Evolutionary conservation across 2,329 filamentous ascomycete genomes (phyloP), one percentile per base, ranked within the genome.

Genomic region (Calonectria pseudoreteaudii): DNA sequence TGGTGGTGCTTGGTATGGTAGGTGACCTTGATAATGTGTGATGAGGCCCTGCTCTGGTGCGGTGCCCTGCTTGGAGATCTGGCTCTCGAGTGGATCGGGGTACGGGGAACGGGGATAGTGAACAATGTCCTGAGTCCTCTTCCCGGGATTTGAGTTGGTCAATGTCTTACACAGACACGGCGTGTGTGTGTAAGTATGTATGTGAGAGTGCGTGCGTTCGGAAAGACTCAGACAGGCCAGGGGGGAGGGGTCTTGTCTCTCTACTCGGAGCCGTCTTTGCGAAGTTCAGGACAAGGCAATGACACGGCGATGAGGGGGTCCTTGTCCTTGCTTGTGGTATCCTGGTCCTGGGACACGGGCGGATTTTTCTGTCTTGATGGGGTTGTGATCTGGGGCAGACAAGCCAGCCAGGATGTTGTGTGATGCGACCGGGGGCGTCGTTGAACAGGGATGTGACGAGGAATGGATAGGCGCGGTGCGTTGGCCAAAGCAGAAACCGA

Each of bases 51-150:
- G 62, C 64, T 66, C 60, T 26, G 31, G 52, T 36, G 68, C 41
- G 62, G 49, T 36, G 53, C 70, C 70, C 70, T 72, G 44, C 53
- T 71, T 69, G 72, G 62, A 79, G 77, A 79, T 79, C 77, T 79
- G 77, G 77, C 75, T 79, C 77, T 76, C 73, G 71, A 79, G 77
- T 79, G 77, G 77, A 79, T 74, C 77, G 76, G 67, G 68, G 52
- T 69, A 71, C 53, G 70, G 75, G 78, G 50, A 41, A 67, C 28
- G 47, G 70, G 66, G 70, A 65, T 72, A 58, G n/a, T 66, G 41
- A 62, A 69, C 52, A 23, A 60, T 70, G 36, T 64, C 64, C 52
- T 56, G 41, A 60, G 36, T 50, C 30, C 18, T 44, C 44, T 64
- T 73, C 56, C 76, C 74, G 76, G 76, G 71, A 75, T 77, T 80